phyloP scores from a whole-genome alignment of 352 stramenopile genomes.

The Phytopythium sindhum region DNA sequence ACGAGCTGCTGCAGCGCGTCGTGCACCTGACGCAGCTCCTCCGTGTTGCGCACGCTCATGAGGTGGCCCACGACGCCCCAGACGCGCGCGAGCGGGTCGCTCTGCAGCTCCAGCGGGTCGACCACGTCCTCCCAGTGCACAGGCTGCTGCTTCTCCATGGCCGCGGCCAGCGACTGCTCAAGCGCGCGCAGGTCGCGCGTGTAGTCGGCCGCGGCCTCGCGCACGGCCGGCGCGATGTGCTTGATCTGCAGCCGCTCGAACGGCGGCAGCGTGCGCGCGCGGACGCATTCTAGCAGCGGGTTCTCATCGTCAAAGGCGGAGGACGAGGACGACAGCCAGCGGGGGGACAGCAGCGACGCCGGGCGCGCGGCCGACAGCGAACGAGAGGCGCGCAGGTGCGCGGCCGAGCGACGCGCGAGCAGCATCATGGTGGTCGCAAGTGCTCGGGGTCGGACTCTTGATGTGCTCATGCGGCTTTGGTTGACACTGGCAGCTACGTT shows the following conservation, averaged over 20 bases:
- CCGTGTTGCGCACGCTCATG: slow-evolving; percentile 96
- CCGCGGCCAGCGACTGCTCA: slow-evolving; percentile 29
- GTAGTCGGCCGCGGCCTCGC: slow-evolving; percentile 44
- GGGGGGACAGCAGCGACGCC: slow-evolving; percentile 4
- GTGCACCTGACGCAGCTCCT: slow-evolving; percentile 92
- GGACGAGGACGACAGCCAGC: slow-evolving; percentile 12
- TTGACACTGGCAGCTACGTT: no score
- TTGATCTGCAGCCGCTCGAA: slow-evolving; percentile 62
- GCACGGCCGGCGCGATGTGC: slow-evolving; percentile 62
- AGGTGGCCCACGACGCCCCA: slow-evolving; percentile 97
- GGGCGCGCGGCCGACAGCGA: neutral
- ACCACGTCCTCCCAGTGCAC: slow-evolving; percentile 87
- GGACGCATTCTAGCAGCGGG: slow-evolving; percentile 53
- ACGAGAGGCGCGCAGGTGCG: slow-evolving; percentile 1
- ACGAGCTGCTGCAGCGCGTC: slow-evolving; percentile 92
- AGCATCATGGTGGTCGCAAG: slow-evolving; percentile 20
- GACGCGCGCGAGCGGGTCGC: slow-evolving; percentile 88
- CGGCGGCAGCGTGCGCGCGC: slow-evolving; percentile 55
- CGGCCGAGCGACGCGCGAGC: slow-evolving; percentile 17
- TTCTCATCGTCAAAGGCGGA: slow-evolving; percentile 29
- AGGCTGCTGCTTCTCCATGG: slow-evolving; percentile 6
- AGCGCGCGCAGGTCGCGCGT: slow-evolving; percentile 45
- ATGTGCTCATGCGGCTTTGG: neutral
- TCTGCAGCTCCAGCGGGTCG: slow-evolving; percentile 90
- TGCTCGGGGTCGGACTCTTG: neutral